Evolutionary conservation across 139 green algal genomes (phyloP).

Genomic region (Chloropicon primus): DNA sequence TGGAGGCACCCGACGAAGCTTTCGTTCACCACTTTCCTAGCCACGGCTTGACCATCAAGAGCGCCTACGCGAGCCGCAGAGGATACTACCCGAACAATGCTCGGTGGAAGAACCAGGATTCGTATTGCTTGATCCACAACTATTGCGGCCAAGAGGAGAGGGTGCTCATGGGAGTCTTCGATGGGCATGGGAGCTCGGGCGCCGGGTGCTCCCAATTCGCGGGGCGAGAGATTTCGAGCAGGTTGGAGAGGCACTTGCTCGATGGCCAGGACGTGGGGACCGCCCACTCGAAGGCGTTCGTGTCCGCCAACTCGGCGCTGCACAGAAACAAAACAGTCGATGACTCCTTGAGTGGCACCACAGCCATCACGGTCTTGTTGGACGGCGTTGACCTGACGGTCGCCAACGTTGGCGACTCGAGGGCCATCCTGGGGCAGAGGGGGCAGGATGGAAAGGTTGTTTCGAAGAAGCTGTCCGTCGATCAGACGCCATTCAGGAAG

Average conservation of each 20-base stretch:
- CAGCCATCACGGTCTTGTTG: slow-evolving; percentile 59
- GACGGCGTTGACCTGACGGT: slow-evolving; percentile 46
- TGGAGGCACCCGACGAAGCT: no score
- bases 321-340: slow-evolving; percentile 41
- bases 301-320: slow-evolving; percentile 61
- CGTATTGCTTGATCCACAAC: slow-evolving; percentile 36
- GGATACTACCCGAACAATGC: slow-evolving; percentile 85
- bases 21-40: no score
- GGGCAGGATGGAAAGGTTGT: slow-evolving; percentile 9
- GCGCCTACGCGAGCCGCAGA: slow-evolving; percentile 62
- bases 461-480: slow-evolving; percentile 18
- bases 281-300: slow-evolving; percentile 44
- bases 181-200: slow-evolving; percentile 66
- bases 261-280: not conserved
- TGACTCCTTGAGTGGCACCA: slow-evolving; percentile 71
- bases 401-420: slow-evolving; percentile 85
- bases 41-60: slow-evolving; percentile 37
- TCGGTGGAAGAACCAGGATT: slow-evolving; percentile 65
- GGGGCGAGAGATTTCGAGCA: not conserved
- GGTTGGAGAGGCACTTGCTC: not conserved
- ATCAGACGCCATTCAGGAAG: slow-evolving; percentile 25
- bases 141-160: slow-evolving; percentile 31
- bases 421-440: slow-evolving; percentile 63
- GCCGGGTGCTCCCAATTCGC: slow-evolving; percentile 43
- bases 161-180: slow-evolving; percentile 53